phyloP scores from a whole-genome alignment of 768 basidiomycete genomes.

The Kwoniella heveanensis region DNA sequence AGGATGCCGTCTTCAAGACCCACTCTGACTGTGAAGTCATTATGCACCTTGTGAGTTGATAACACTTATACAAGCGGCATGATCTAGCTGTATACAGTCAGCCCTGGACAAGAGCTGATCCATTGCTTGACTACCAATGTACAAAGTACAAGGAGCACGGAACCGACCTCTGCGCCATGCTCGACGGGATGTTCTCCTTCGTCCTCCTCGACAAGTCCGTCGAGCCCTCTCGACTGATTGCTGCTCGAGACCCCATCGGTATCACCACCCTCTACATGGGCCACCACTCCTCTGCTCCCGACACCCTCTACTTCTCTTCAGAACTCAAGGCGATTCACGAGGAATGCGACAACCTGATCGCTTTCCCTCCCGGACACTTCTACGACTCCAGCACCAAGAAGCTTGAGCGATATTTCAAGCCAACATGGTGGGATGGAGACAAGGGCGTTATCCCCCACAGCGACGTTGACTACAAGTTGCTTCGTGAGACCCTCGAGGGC shows the following conservation, averaged over 20 bases:
- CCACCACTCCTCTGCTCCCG: conserved; percentile 79
- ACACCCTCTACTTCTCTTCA: conserved; percentile 86
- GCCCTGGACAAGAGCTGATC: too few relatives aligned
- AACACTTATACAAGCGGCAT: neutral
- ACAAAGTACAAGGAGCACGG: conserved; percentile 78
- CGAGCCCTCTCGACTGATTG: conserved; percentile 84
- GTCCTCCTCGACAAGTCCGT: conserved; percentile 92
- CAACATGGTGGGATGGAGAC: conserved; percentile 88
- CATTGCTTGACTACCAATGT: too few relatives aligned
- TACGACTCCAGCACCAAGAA: conserved; percentile 82
- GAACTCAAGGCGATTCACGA: conserved; percentile 89
- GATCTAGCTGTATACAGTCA: too few relatives aligned
- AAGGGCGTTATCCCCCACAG: conserved; percentile 65
- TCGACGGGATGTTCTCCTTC: conserved; percentile 99
- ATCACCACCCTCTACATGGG: conserved; percentile 99
- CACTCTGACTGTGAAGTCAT: conserved; percentile 99
- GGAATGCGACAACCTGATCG: conserved; percentile 90
- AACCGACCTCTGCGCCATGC: conserved; percentile 71
- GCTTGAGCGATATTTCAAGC: conserved; percentile 80
- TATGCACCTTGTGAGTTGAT: conserved; percentile 74
- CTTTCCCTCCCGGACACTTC: conserved; percentile 96
- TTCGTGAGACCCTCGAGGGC: conserved; percentile 81
- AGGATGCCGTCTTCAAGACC: conserved; percentile 79
- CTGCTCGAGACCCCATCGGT: conserved; percentile 94
- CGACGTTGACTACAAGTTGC: conserved; percentile 65